Evolutionary conservation across 495 filamentous ascomycete species (phyloP).

Genomic region (Penicillium coprophilum): DNA sequence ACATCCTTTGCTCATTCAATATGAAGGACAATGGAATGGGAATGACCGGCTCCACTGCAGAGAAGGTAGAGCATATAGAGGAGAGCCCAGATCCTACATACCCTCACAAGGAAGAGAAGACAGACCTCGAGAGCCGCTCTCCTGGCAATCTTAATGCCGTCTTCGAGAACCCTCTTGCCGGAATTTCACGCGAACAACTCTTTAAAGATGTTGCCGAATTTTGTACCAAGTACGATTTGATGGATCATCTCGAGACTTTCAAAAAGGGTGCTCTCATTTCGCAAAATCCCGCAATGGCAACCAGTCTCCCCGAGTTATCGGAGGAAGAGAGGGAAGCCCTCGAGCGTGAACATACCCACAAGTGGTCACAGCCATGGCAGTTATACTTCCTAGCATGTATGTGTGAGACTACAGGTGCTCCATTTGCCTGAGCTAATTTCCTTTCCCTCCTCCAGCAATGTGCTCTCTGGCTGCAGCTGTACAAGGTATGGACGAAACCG

Average conservation of each 20-base stretch:
- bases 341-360: constrained; percentile 49
- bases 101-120: constrained; percentile 15
- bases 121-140: constrained; percentile 19
- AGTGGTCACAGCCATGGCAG: constrained; percentile 56
- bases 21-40: constrained; percentile 18
- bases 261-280: constrained; percentile 56
- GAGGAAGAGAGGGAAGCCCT: constrained; percentile 48
- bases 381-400: constrained; percentile 57
- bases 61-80: constrained; percentile 9
- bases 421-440: constrained; percentile 13
- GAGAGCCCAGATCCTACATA: constrained; percentile 8
- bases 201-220: constrained; percentile 52
- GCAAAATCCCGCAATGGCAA: constrained; percentile 44
- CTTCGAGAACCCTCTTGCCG: constrained; percentile 53
- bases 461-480: constrained; percentile 54
- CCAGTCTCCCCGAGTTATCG: constrained; percentile 42
- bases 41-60: neutral
- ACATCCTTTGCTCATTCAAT: neutral
- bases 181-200: constrained; percentile 47
- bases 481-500: constrained; percentile 73
- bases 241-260: constrained; percentile 45
- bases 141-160: constrained; percentile 31
- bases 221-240: constrained; percentile 42
- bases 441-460: constrained; percentile 27
- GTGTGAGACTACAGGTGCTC: constrained; percentile 12